Base-by-base conservation (phyloP, 306 rosid genomes). In the Nissolia schottii region DNA sequence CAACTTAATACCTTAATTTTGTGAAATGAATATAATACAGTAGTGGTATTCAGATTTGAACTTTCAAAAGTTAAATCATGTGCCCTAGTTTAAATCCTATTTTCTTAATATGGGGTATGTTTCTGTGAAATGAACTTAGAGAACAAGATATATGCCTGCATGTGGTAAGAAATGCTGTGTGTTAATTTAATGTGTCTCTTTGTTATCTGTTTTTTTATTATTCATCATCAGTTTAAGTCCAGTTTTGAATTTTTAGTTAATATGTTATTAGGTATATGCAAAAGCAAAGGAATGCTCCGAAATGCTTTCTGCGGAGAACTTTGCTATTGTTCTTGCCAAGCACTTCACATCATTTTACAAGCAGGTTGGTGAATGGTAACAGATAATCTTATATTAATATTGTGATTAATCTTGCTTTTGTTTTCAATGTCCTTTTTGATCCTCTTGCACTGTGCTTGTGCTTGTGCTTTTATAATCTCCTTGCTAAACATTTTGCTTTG, bases 211-310 rank as follows among this genome's bases (percentile, higher is more conserved):
- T 37, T 48, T 51, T 54, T 23, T 41, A 63, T 64, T 69, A 57
- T 60, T 48, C 46, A 24, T 25, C 35, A 45, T 31, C 66, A 20
- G 50, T 22, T 61, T 20, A n/a, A 31, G 57, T 45, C 74, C 51
- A 35, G 31, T 63, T 74, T 78, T 54, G 16, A 29, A 48, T 19
- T 72, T 79, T 28, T 40, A 62, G 56, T 35, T 10, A 53, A 37
- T 45, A 25, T 84, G 31, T 67, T 8, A 27, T 70, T 81, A 94
- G 99, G 99, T 89, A 22, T 91, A 94, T 77, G 99, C 77, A 1
- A 94, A 86, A 77, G 97, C 97, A 23, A 94, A 94, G 89, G 97
- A 94, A 70, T 86, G 89, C 48, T 71, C 88, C 0, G 92, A 86
- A 48, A 83, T 80, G 59, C 77, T 87, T 64, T 87, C 98, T 15